Conservation (phyloP, 1,284 basidiomycete species). For the Melampsora americana region DNA sequence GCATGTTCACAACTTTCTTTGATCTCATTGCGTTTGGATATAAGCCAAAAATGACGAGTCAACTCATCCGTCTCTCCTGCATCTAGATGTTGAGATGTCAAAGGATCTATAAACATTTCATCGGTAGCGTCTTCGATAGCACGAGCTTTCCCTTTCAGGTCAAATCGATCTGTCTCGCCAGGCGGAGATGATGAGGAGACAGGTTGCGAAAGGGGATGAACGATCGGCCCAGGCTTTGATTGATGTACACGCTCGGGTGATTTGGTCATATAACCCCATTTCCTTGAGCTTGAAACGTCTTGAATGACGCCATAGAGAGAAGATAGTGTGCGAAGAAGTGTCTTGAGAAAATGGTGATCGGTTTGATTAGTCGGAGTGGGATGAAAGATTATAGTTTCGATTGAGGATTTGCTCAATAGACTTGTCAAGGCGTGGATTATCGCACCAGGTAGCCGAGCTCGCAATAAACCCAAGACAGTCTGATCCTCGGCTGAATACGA, state of each 20-base stretch:
- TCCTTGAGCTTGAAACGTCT: slow-evolving; percentile 36
- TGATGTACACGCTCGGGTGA: slow-evolving; percentile 41
- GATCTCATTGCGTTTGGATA: slow-evolving; percentile 28
- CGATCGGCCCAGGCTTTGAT: background rate
- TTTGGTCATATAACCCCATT: slow-evolving; percentile 44
- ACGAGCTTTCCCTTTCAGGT: slow-evolving; percentile 35
- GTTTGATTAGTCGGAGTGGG: background rate
- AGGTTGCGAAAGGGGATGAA: background rate
- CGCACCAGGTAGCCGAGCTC: slow-evolving; percentile 14
- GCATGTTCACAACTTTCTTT: slow-evolving; percentile 38
- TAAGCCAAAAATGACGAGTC: slow-evolving; percentile 21
- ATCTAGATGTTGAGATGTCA: background rate
- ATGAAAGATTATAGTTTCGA: slow-evolving; percentile 23
- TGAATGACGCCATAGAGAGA: slow-evolving; percentile 38
- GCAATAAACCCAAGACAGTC: slow-evolving; percentile 25
- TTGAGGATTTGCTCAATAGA: slow-evolving; percentile 15
- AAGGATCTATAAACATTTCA: background rate
- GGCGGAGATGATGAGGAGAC: background rate
- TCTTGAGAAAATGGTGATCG: slow-evolving; percentile 35
- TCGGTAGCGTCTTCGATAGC: slow-evolving; percentile 2
- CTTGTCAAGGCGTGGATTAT: slow-evolving; percentile 33
- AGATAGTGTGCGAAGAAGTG: slow-evolving; percentile 35
- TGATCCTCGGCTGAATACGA: slow-evolving; percentile 32
- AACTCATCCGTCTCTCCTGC: slow-evolving; percentile 13
- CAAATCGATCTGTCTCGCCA: background rate